Percentiles rank a stretch among this genome's conserved stretches.
Evolutionary conservation across 2,329 filamentous ascomycete genomes (phyloP).

Genomic region (Colletotrichum siamense): DNA sequence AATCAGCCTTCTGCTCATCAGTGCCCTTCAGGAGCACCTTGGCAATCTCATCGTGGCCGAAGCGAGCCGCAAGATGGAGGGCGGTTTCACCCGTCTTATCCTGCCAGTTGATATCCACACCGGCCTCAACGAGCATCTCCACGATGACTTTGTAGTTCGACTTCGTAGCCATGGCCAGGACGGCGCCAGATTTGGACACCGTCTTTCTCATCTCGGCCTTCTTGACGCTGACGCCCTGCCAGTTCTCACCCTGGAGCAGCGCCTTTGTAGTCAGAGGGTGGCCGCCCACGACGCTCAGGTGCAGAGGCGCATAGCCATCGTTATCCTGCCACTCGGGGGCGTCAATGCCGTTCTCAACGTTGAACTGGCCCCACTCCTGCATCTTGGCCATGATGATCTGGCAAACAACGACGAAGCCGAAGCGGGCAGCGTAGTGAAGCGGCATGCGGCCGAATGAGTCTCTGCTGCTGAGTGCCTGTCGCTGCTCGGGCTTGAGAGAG

Average conservation of each 20-base stretch:
- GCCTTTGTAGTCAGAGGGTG: conserved; percentile 85
- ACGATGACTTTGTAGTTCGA: conserved; percentile 87
- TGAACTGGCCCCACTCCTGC: conserved; percentile 87
- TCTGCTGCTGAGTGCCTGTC: conserved; percentile 67
- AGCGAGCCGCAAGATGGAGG: conserved; percentile 88
- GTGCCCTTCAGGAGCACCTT: conserved; percentile 76
- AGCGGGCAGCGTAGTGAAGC: conserved; percentile 93
- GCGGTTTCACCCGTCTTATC: conserved; percentile 91
- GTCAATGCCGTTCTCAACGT: conserved; percentile 86
- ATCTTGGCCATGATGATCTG: conserved; percentile 87
- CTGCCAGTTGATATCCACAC: conserved; percentile 92
- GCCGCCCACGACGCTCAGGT: conserved; percentile 90
- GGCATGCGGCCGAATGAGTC: conserved; percentile 86
- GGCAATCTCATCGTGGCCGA: conserved; percentile 83
- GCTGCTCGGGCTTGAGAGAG: conserved; percentile 70
- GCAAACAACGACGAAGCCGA: conserved; percentile 91
- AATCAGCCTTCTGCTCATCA: conserved; percentile 72
- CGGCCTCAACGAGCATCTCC: conserved; percentile 84
- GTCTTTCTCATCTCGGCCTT: conserved; percentile 70
- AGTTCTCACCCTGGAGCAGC: conserved; percentile 81
- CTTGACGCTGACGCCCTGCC: conserved; percentile 67
- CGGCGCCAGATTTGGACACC: conserved; percentile 84
- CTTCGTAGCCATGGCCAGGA: conserved; percentile 86
- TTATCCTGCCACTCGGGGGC: conserved; percentile 88
- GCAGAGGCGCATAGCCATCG: conserved; percentile 89